phyloP scores from a whole-genome alignment of 495 filamentous ascomycete genomes.

The Evansstolkia leycettana region DNA sequence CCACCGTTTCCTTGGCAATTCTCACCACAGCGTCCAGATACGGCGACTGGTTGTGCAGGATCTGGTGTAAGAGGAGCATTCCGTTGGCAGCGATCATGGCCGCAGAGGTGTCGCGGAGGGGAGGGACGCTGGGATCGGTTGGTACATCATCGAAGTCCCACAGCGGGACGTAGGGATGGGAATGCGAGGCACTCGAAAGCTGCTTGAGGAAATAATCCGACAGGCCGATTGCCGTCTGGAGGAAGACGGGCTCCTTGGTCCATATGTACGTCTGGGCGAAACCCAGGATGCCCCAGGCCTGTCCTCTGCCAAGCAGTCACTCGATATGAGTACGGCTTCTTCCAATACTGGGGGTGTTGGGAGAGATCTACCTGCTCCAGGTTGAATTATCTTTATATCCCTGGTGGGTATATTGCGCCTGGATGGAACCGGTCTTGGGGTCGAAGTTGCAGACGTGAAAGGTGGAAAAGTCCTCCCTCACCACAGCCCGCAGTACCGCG shows the following conservation, averaged over 20 bases:
- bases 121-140: slow-evolving; percentile 5
- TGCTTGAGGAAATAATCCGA: slow-evolving; percentile 25
- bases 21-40: too few species aligned
- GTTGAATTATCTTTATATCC: slow-evolving; percentile 26
- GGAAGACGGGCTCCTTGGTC: slow-evolving; percentile 26
- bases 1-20: too few species aligned
- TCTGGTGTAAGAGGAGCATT: slow-evolving; percentile 22
- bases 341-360: too few species aligned
- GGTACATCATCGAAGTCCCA: slow-evolving; percentile 34
- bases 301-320: too few species aligned
- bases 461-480: slow-evolving; percentile 19
- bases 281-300: slow-evolving; percentile 36
- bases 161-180: slow-evolving; percentile 7
- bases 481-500: slow-evolving; percentile 13
- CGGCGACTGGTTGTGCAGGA: too few species aligned
- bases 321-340: too few species aligned
- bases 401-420: slow-evolving; percentile 23
- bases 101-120: slow-evolving; percentile 22
- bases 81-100: slow-evolving; percentile 30
- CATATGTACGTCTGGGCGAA: slow-evolving; percentile 31
- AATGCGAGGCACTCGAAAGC: slow-evolving; percentile 9
- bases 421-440: slow-evolving; percentile 16
- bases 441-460: slow-evolving; percentile 31
- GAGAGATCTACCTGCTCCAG: slow-evolving; percentile 14
- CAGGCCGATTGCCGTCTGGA: slow-evolving; percentile 16